Evolutionary conservation across 768 basidiomycete species (phyloP).

Genomic region (Xerocomus brunneocitrinus): DNA sequence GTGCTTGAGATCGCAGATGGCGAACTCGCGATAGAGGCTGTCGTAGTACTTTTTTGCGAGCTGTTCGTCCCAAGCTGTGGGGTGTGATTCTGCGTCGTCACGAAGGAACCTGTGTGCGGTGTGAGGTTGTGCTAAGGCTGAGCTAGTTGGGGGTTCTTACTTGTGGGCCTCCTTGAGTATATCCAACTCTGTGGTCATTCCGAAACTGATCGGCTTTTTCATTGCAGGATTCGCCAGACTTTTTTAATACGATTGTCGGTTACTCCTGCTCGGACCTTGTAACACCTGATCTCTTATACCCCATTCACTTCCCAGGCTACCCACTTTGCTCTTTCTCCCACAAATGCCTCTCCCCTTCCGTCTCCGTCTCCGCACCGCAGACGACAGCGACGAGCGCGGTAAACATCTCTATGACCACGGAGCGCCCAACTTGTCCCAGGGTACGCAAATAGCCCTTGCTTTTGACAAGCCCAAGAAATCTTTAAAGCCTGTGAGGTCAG

Average conservation of each 20-base stretch:
- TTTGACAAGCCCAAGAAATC: constrained; percentile 1
- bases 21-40: constrained; percentile 87
- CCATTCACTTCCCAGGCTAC: no score
- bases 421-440: constrained; percentile 2
- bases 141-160: constrained; percentile 15
- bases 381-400: constrained; percentile 19
- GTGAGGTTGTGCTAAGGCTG: neutral
- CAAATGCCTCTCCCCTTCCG: constrained; percentile 16
- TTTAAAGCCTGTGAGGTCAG: neutral
- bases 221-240: no score
- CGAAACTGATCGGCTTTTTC: no score
- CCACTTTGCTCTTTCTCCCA: neutral
- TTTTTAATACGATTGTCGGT: no score
- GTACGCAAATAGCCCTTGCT: neutral
- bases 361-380: constrained; percentile 15
- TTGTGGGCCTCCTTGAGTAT: constrained; percentile 68
- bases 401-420: neutral
- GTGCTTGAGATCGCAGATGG: constrained; percentile 90
- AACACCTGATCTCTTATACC: constrained; percentile 7
- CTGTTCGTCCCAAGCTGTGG: constrained; percentile 67
- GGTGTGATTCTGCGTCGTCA: constrained; percentile 33
- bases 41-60: constrained; percentile 87
- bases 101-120: constrained; percentile 62
- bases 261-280: neutral
- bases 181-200: no score